A percentile compares a stretch with the other conserved stretches of the same genome.
These are phyloP conservation scores for Pelargonium citronellum DNA, from an alignment of 441 rosid genomes.

Conservation along the genomic window DNA sequence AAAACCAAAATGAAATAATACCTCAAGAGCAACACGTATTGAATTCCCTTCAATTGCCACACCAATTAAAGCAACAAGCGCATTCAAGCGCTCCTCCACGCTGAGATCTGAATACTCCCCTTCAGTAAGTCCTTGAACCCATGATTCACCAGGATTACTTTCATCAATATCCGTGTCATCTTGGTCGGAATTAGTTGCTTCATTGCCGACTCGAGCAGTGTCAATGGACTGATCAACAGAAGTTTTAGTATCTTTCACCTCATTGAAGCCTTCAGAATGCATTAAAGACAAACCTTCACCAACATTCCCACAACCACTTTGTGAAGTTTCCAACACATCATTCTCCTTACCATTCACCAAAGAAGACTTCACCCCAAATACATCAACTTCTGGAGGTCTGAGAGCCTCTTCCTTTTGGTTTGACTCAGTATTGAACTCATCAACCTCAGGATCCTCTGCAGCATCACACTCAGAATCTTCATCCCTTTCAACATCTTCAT, in stretches of 20 bases:
- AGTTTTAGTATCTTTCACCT: constrained; percentile 27
- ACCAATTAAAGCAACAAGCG: constrained; percentile 67
- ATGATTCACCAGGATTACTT: constrained; percentile 57
- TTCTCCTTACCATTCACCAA: constrained; percentile 38
- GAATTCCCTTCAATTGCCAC: constrained; percentile 73
- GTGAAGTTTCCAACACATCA: constrained; percentile 31
- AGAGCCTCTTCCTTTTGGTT: constrained; percentile 33
- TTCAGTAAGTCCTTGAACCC: constrained; percentile 84
- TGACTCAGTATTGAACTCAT: constrained; percentile 58
- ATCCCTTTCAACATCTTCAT: constrained; percentile 79
- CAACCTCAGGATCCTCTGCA: constrained; percentile 65
- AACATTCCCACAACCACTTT: constrained; percentile 29
- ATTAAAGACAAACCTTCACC: constrained; percentile 28
- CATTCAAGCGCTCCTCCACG: constrained; percentile 71
- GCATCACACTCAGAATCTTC: constrained; percentile 77
- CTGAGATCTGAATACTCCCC: constrained; percentile 69
- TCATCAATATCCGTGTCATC: constrained; percentile 62
- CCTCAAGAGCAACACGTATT: constrained; percentile 63
- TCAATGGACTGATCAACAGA: constrained; percentile 30
- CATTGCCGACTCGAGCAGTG: constrained; percentile 30
- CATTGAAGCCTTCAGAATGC: constrained; percentile 29
- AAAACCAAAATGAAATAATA: constrained; percentile 26
- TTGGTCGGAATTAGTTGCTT: constrained; percentile 32
- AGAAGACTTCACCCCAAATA: constrained; percentile 22
- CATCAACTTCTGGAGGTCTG: constrained; percentile 31